Evolutionary conservation across 1,139 yeast species (phyloP), one percentile per base, ranked within the genome.

Genomic region (Pichia sp.): DNA sequence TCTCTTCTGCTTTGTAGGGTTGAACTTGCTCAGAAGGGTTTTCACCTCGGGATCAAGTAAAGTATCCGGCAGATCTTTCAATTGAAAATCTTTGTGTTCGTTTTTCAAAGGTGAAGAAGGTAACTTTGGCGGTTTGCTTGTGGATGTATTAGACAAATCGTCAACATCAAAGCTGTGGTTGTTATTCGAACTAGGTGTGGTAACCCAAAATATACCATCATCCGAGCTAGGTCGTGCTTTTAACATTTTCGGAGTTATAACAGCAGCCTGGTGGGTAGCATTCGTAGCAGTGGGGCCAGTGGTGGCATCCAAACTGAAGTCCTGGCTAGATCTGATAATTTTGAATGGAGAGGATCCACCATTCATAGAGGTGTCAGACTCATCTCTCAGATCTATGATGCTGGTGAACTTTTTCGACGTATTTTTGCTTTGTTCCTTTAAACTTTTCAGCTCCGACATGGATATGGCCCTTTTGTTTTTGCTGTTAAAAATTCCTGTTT

Each of bases 131-230:
- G 14, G 18, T 6, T 8, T 6, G 16, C 16, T 25, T 25, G 16
- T 12, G 3, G 27, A 25, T 4, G 10, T 6, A 22, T 13, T 15
- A 5, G 23, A 22, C 18, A 11, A 15, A 12, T 17, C 14, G n/a
- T n/a, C n/a, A 9, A 11, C 15, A 5, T 25, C 30, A 10, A 27
- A 19, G 10, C 12, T 12, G 15, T 13, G n/a, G 20, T 18, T 24
- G 30, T 29, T 30, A 35, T 24, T 20, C 5, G 34, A 27, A n/a
- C 21, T 33, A 1, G 59, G 58, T 0, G 60, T 53, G 16, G 47
- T 42, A 3, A 55, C 55, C 61, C 61, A 56, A 33, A 52, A 55
- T n/a, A 56, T 55, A 14, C 51, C 54, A 35, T 56, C 59, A 34
- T 56, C 61, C 1, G 59, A 52, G 22, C 56, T 49, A 12, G 40